Evolutionary conservation across 257 asterid species (phyloP).

Genomic region (Solanum medicagineum): DNA sequence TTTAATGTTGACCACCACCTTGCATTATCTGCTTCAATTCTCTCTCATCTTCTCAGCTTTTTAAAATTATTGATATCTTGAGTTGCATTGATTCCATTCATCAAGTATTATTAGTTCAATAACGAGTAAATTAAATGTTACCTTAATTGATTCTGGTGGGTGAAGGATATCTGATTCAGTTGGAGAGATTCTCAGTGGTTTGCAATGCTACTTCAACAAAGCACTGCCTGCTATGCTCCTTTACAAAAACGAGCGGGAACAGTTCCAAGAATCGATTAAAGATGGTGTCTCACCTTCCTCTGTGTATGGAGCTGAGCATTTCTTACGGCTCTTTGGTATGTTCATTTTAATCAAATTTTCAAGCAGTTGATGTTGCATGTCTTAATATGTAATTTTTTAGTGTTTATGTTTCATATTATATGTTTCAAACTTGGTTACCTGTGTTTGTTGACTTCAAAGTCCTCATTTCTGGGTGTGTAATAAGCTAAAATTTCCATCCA

Average conservation of each 20-base stretch:
- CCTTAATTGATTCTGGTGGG: constrained; percentile 6
- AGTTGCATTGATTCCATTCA: not conserved
- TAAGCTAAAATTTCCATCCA: not conserved
- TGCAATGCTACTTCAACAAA: constrained; percentile 56
- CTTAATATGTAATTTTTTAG: not conserved
- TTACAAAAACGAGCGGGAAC: constrained; percentile 60
- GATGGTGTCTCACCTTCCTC: constrained; percentile 39
- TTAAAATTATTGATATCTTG: not conserved
- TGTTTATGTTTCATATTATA: not conserved
- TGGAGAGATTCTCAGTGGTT: constrained; percentile 39
- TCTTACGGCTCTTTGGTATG: constrained; percentile 68
- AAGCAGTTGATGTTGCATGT: not conserved
- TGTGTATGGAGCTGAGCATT: constrained; percentile 77
- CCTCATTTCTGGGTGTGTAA: not conserved
- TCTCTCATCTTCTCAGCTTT: not conserved
- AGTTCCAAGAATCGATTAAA: constrained; percentile 27
- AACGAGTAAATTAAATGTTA: not conserved
- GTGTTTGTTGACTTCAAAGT: not conserved
- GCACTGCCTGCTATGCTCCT: constrained; percentile 60
- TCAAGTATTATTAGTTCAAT: not conserved
- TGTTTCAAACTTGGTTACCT: not conserved
- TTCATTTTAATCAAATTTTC: not conserved
- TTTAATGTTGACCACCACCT: not conserved
- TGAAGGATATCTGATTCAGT: constrained; percentile 42
- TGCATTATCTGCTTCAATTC: not conserved